These are phyloP conservation scores for Globisporangium spiculum DNA, from an alignment of 352 stramenopile species.

Conservation along the genomic window DNA sequence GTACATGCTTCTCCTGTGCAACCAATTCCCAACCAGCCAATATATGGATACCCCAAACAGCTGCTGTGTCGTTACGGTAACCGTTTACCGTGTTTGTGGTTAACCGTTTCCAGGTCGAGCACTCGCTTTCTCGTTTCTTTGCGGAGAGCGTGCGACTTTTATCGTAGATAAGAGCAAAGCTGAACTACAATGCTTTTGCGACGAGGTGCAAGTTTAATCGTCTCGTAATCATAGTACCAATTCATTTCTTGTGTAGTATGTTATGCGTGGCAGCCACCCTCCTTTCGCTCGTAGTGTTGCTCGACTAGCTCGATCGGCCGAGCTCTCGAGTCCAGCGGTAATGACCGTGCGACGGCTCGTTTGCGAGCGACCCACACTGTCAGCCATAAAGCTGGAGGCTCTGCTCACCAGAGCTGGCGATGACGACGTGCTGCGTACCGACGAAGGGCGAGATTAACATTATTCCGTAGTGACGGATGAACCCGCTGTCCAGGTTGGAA, in stretches of 20 bases:
- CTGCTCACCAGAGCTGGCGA: conserved; percentile 65
- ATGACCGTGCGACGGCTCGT: conserved; percentile 52
- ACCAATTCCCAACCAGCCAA: neutral
- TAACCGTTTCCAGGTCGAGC: neutral
- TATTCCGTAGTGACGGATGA: too few relatives aligned
- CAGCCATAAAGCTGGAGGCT: conserved; percentile 58
- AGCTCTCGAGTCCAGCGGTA: neutral
- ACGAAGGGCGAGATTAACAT: conserved; percentile 58
- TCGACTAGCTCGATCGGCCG: neutral
- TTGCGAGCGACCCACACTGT: conserved; percentile 59
- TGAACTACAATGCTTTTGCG: neutral
- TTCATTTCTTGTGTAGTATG: neutral
- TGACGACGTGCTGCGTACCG: conserved; percentile 73
- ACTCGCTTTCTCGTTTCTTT: neutral
- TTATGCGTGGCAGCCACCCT: neutral
- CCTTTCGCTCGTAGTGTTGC: neutral
- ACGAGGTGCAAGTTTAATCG: neutral
- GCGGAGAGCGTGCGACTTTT: neutral
- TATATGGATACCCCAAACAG: too few relatives aligned
- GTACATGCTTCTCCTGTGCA: neutral
- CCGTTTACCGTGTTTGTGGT: neutral
- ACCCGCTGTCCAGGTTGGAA: too few relatives aligned
- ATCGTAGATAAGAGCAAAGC: neutral
- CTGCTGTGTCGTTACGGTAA: neutral
- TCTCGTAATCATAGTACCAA: neutral